These are phyloP conservation scores for Pinus tabuliformis DNA, from an alignment of 75 land plant genomes.

Conservation along the genomic window DNA sequence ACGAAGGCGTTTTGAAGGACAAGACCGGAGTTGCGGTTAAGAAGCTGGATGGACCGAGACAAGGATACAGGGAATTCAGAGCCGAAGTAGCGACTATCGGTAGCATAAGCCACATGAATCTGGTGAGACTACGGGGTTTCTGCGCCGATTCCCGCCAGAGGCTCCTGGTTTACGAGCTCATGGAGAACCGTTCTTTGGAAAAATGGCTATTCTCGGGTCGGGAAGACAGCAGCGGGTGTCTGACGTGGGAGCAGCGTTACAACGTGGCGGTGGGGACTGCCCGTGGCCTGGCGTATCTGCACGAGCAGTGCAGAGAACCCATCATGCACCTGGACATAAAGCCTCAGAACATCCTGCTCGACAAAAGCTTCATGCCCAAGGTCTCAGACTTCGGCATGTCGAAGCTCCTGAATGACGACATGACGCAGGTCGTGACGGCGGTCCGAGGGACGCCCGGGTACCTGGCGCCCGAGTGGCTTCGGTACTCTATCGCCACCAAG, in stretches of 20 bases:
- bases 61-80: slow-evolving; percentile 30
- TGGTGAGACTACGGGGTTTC: slow-evolving; percentile 33
- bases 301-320: slow-evolving; percentile 25
- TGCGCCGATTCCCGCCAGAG: slow-evolving; percentile 22
- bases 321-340: slow-evolving; percentile 53
- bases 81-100: slow-evolving; percentile 45
- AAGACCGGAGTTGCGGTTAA: slow-evolving; percentile 30
- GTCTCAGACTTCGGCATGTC: slow-evolving; percentile 54
- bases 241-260: slow-evolving; percentile 16
- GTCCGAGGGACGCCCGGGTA: slow-evolving; percentile 45
- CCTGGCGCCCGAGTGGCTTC: slow-evolving; percentile 36
- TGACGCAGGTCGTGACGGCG: slow-evolving; percentile 11
- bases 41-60: slow-evolving; percentile 22
- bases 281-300: slow-evolving; percentile 29
- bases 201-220: slow-evolving; percentile 16
- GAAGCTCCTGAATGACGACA: slow-evolving; percentile 26
- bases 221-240: too few relatives aligned
- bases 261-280: slow-evolving; percentile 24
- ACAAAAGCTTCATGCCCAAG: slow-evolving; percentile 39
- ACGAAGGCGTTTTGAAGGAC: slow-evolving; percentile 13
- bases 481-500: neutral
- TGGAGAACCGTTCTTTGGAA: slow-evolving; percentile 24
- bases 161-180: slow-evolving; percentile 34
- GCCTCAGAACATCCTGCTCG: slow-evolving; percentile 39
- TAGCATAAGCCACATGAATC: slow-evolving; percentile 28